Base-by-base conservation (phyloP, 129 eudicot species). In the Tagetes erecta region DNA sequence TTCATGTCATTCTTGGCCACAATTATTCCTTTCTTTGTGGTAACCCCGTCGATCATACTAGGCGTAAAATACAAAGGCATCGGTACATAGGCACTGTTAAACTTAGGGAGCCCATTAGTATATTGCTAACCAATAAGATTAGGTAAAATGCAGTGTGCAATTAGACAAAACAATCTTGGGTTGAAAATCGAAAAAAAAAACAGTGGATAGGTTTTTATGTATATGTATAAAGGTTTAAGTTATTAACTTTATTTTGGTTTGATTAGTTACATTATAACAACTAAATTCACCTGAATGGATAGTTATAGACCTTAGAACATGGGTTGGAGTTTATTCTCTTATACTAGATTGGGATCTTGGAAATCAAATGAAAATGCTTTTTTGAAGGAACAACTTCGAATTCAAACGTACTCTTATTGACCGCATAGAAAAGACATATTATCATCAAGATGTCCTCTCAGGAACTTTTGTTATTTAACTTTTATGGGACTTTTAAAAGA, bases 1-100 rank as follows among this genome's bases (percentile, higher is more conserved):
- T 74, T 73, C 78, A 80, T 80, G 75, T 69, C 72, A 59, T 79
- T 72, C 51, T 37, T 34, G 34, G 50, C 5, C 49, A 35, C 64
- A 33, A 44, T 68, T 69, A 58, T 57, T 42, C 68, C 80, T 67
- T 55, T 34, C 56, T 76, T 68, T 72, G 35, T 56, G 75, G 75
- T 68, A 56, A 68, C 63, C n/a, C 27, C 67, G 64, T 41, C 8
- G 34, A 59, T 34, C 39, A 46, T 63, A 63, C 70, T 58, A 42
- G 7, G 33, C 10, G 73, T 52, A 49, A 52, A 8, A 31, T 58
- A 58, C 40, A 31, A 8, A n/a, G 58, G 58, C 6, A 0, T 51
- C 14, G 58, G 58, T 51, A 31, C 14, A 13, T 51, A 47, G 10
- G 14, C 11, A 47, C 51, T 0, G 9, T 12, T 46, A 52, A 20